Percentiles rank a stretch among this genome's conserved stretches.
Conservation (phyloP, 768 basidiomycete species). For the Kwoniella botswanensis region DNA sequence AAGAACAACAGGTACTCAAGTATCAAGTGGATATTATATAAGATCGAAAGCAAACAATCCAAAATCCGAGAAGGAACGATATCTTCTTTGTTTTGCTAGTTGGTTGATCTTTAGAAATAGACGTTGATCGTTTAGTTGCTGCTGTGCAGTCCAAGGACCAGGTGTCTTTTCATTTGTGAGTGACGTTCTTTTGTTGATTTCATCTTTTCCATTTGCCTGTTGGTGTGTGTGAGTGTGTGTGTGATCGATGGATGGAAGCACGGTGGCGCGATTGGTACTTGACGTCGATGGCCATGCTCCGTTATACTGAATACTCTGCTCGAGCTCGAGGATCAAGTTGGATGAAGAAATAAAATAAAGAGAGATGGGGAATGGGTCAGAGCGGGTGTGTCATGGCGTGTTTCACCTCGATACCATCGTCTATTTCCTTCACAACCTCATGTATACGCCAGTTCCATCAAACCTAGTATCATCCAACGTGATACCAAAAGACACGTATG, state of each 20-base stretch:
- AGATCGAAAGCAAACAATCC: not conserved
- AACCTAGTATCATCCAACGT: conserved; percentile 5
- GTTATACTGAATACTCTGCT: not conserved
- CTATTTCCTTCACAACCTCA: not conserved
- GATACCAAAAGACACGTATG: conserved; percentile 3
- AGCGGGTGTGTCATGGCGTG: conserved; percentile 3
- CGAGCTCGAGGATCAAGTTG: not conserved
- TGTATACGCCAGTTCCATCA: not conserved
- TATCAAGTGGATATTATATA: not conserved
- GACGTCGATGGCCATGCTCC: too few species aligned
- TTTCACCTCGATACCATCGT: conserved; percentile 15
- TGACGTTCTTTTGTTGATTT: not conserved
- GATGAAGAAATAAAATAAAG: not conserved
- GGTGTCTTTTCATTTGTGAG: conserved; percentile 11
- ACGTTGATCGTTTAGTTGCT: conserved; percentile 12
- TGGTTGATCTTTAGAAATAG: not conserved
- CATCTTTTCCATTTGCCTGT: not conserved
- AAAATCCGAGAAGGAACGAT: not conserved
- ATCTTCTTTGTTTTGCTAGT: not conserved
- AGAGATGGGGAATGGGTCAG: not conserved
- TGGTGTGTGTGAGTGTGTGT: not conserved
- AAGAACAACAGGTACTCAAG: not conserved
- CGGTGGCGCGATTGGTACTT: not conserved
- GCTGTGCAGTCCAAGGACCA: conserved; percentile 12
- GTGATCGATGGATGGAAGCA: not conserved